Evolutionary conservation across 441 rosid species (phyloP).

Genomic region (Hura crepitans): DNA sequence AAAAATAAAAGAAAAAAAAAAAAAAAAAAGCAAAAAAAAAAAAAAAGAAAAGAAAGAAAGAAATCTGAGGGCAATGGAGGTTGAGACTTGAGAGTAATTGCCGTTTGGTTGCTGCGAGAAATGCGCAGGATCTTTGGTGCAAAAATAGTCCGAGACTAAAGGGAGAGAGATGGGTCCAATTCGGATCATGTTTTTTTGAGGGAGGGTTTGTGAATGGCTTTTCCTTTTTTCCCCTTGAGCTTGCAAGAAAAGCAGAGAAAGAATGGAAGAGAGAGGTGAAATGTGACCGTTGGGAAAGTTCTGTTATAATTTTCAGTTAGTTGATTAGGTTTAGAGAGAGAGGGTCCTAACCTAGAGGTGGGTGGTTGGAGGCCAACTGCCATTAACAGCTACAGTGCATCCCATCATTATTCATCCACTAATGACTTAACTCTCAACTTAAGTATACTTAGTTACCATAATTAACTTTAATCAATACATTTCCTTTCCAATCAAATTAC

Average conservation of each 20-base stretch:
- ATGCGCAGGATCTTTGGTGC: conserved; percentile 23
- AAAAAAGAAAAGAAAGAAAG: conserved; percentile 13
- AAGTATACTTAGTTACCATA: too few species aligned
- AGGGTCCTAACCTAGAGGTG: conserved; percentile 3
- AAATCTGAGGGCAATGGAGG: background rate
- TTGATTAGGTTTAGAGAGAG: conserved; percentile 15
- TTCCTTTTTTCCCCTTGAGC: conserved; percentile 23
- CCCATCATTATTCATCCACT: background rate
- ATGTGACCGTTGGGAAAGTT: conserved; percentile 33
- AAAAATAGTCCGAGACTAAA: conserved; percentile 35
- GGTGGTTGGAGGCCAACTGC: conserved; percentile 16
- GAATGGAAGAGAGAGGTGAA: conserved; percentile 20
- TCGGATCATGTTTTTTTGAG: conserved; percentile 18
- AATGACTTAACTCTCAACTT: background rate
- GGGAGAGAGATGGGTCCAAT: conserved; percentile 45
- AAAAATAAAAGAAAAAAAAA: conserved; percentile 13
- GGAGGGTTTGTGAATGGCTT: conserved; percentile 6
- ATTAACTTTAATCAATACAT: too few species aligned
- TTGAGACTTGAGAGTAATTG: conserved; percentile 11
- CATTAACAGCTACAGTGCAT: conserved; percentile 12
- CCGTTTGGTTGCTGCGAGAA: conserved; percentile 37
- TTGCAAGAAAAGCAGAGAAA: conserved; percentile 24
- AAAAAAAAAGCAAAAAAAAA: background rate
- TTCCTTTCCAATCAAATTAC: too few species aligned
- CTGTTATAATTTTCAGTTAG: conserved; percentile 26